Evolutionary conservation across 306 rosid genomes (phyloP).

Genomic region (Gleditsia sinensis): DNA sequence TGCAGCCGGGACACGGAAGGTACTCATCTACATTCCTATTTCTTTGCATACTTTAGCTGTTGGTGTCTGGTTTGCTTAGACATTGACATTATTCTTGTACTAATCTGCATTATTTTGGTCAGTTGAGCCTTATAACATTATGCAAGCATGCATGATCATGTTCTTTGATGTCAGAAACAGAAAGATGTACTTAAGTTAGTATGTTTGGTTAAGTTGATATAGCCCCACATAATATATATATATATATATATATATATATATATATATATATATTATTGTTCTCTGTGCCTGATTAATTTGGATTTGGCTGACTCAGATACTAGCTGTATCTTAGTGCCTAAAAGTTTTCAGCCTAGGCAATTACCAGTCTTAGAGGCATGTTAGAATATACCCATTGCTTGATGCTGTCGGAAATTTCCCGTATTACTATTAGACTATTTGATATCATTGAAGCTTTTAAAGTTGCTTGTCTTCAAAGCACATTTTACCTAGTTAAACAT

Average conservation of each 20-base stretch:
- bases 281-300: too few species aligned
- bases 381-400: background rate
- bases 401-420: background rate
- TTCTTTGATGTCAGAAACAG: background rate
- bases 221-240: too few species aligned
- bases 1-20: slow-evolving; percentile 82
- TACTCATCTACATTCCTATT: slow-evolving; percentile 30
- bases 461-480: slow-evolving; percentile 8
- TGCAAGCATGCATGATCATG: background rate
- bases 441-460: background rate
- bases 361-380: background rate
- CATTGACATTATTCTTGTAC: background rate
- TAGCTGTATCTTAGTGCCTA: too few species aligned
- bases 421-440: slow-evolving; percentile 9
- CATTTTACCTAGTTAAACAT: background rate
- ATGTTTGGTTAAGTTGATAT: too few species aligned
- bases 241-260: too few species aligned
- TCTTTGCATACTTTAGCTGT: background rate
- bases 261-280: too few species aligned
- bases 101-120: slow-evolving; percentile 1
- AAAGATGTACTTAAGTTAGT: slow-evolving; percentile 6
- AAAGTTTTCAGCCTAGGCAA: background rate
- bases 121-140: too few species aligned
- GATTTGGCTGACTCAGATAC: too few species aligned
- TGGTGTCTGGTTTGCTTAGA: slow-evolving; percentile 19